Conservation (phyloP, 345 rosid genomes). For the Lepidium africanum region DNA sequence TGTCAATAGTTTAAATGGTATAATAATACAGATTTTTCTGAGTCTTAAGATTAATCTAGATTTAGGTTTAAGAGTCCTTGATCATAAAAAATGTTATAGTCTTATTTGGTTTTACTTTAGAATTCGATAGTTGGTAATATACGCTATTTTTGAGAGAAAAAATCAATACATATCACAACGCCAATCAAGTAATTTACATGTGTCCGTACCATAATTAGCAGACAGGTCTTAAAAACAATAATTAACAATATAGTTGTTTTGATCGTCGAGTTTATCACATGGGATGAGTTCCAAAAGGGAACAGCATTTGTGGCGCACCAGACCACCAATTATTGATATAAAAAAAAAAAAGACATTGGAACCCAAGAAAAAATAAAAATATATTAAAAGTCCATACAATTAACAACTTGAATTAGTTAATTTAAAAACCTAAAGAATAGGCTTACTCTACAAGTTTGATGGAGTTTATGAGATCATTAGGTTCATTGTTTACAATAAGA, state of each 20-base stretch:
- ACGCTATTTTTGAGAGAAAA: neutral
- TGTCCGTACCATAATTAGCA: neutral
- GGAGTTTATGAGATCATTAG: constrained; percentile 20
- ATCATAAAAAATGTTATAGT: too few relatives aligned
- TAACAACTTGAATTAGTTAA: constrained; percentile 3
- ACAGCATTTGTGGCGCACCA: constrained; percentile 28
- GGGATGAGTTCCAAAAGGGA: constrained; percentile 10
- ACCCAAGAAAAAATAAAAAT: neutral
- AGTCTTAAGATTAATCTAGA: too few relatives aligned
- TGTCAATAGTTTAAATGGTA: too few relatives aligned
- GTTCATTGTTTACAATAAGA: constrained; percentile 14
- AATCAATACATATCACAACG: neutral
- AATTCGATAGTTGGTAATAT: neutral
- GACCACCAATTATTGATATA: neutral
- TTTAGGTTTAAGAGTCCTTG: too few relatives aligned
- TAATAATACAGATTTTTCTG: too few relatives aligned
- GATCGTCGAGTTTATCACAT: constrained; percentile 27
- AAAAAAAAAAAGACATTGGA: neutral
- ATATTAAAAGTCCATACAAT: neutral
- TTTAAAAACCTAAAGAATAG: neutral
- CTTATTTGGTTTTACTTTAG: neutral
- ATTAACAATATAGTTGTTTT: neutral
- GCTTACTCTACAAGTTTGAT: constrained; percentile 17
- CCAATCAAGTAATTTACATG: constrained; percentile 4
- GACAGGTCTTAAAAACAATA: neutral